Percentiles rank a stretch among this genome's conserved stretches.
Conservation (phyloP, 331 rosid genomes). For the Telfairia occidentalis region DNA sequence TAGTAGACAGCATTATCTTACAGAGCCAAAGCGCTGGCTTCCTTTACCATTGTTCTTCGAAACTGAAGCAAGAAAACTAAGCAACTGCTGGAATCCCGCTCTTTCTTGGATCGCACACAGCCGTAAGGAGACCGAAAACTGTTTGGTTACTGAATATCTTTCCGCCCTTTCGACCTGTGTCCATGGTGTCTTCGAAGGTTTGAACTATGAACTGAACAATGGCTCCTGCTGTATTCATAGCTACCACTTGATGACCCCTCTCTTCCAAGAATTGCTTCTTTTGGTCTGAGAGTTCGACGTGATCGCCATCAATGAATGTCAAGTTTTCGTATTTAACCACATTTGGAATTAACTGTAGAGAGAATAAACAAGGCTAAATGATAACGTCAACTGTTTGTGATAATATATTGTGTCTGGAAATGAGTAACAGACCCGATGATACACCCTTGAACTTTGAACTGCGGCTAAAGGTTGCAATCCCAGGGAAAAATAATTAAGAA, state of each 20-base stretch:
- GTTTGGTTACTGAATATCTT: slow-evolving; percentile 11
- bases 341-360: slow-evolving; percentile 69
- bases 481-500: slow-evolving; percentile 51
- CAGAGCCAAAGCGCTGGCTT: not conserved
- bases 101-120: slow-evolving; percentile 80
- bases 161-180: slow-evolving; percentile 28
- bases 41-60: not conserved
- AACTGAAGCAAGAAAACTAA: not conserved
- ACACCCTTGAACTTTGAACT: slow-evolving; percentile 65
- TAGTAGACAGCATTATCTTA: not conserved
- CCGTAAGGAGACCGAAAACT: slow-evolving; percentile 50
- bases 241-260: slow-evolving; percentile 50
- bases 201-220: slow-evolving; percentile 68
- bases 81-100: slow-evolving; percentile 70
- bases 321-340: slow-evolving; percentile 50
- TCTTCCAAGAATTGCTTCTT: slow-evolving; percentile 40
- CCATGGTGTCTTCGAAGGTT: slow-evolving; percentile 18
- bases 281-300: slow-evolving; percentile 50
- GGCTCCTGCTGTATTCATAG: slow-evolving; percentile 26
- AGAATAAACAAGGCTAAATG: slow-evolving; percentile 1
- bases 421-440: slow-evolving; percentile 39
- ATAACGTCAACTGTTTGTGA: not conserved
- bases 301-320: slow-evolving; percentile 48
- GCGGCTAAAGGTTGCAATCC: slow-evolving; percentile 73
- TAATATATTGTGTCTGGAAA: not conserved